Conservation (phyloP, 768 basidiomycete species). For the Lentinula boryana region DNA sequence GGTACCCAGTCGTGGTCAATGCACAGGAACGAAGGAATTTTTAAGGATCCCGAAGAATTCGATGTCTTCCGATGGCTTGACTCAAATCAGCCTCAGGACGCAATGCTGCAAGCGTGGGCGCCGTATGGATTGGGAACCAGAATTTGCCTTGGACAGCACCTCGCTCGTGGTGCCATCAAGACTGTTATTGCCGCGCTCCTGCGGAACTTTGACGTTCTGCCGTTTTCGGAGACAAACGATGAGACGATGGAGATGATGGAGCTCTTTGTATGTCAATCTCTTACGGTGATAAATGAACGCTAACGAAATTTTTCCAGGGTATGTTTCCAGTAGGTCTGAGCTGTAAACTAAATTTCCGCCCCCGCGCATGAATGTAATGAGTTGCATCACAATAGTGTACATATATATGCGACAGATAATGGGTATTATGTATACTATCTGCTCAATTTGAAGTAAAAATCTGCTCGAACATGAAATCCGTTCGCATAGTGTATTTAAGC, state of each 20-base stretch:
- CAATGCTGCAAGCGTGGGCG: neutral
- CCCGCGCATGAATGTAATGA: conserved; percentile 21
- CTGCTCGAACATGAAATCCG: conserved; percentile 35
- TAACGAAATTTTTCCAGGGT: conserved; percentile 34
- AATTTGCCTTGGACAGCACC: conserved; percentile 70
- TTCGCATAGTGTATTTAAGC: conserved; percentile 32
- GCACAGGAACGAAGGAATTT: conserved; percentile 43
- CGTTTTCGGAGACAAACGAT: conserved; percentile 65
- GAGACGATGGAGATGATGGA: conserved; percentile 74
- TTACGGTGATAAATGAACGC: conserved; percentile 1
- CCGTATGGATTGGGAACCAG: conserved; percentile 47
- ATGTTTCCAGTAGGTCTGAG: conserved; percentile 73
- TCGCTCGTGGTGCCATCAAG: conserved; percentile 65
- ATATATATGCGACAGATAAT: neutral
- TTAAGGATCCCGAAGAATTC: conserved; percentile 47
- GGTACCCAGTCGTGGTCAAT: conserved; percentile 80
- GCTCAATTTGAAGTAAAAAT: neutral
- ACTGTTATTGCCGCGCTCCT: conserved; percentile 51
- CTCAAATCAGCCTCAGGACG: conserved; percentile 22
- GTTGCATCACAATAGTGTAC: too few relatives aligned
- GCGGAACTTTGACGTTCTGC: conserved; percentile 62
- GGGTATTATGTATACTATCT: neutral
- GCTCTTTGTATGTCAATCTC: conserved; percentile 56
- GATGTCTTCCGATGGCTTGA: conserved; percentile 78
- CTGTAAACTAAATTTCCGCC: conserved; percentile 64